These are phyloP conservation scores for Lobosporangium transversale DNA, from an alignment of 192 early-diverging fungal genomes.

Conservation along the genomic window DNA sequence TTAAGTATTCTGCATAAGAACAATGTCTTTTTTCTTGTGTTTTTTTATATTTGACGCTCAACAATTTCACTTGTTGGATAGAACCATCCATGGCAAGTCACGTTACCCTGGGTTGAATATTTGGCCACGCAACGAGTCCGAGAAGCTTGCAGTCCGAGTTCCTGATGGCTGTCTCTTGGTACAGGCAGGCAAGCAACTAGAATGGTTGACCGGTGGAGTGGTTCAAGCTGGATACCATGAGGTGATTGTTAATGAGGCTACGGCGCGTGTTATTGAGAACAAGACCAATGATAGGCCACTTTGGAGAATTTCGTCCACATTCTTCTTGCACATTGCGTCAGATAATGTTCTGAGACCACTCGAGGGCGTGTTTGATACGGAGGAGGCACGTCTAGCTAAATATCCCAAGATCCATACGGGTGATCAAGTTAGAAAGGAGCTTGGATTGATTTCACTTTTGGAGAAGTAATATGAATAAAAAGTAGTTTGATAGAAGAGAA, in stretches of 20 bases:
- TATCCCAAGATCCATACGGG: slow-evolving; percentile 72
- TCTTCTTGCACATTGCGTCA: slow-evolving; percentile 77
- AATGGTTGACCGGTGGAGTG: slow-evolving; percentile 73
- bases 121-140: slow-evolving; percentile 67
- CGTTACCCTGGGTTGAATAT: slow-evolving; percentile 79
- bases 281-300: slow-evolving; percentile 65
- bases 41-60: neutral
- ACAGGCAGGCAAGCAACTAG: slow-evolving; percentile 72
- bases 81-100: slow-evolving; percentile 79
- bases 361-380: slow-evolving; percentile 53
- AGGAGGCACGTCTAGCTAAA: slow-evolving; percentile 59
- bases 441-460: slow-evolving; percentile 70
- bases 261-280: slow-evolving; percentile 62
- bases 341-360: slow-evolving; percentile 69
- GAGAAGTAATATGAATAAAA: slow-evolving; percentile 25
- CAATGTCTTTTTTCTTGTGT: neutral
- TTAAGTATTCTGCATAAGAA: neutral
- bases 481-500: neutral
- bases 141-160: slow-evolving; percentile 69
- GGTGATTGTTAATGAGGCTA: slow-evolving; percentile 69
- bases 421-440: slow-evolving; percentile 70
- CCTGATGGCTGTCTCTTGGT: slow-evolving; percentile 70
- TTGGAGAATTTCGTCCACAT: slow-evolving; percentile 78
- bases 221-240: slow-evolving; percentile 77
- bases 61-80: neutral